Evolutionary conservation across 1,284 basidiomycete species (phyloP), one percentile per base, ranked within the genome.

Genomic region (Trametes hirsuta): DNA sequence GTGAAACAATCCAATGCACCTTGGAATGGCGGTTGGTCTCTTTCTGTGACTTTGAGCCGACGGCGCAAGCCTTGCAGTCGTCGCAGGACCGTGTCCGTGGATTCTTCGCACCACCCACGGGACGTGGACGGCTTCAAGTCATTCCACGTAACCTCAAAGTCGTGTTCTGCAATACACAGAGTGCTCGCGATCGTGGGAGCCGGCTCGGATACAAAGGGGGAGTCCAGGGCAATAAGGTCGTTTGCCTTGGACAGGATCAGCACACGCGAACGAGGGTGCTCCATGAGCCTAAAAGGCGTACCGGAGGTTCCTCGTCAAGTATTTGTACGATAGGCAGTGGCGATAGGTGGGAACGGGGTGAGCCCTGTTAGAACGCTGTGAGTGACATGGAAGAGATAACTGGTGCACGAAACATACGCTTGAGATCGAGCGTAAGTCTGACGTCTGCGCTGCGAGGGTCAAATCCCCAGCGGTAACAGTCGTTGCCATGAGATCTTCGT

Each of bases 141-240:
- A 48, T 84, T 77, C 90, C 89, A 91, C 3, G 75, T 68, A 15
- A 57, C 69, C 65, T 82, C 79, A 68, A 91, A 90, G 53, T 84
- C 80, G 10, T 66, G 60, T 21, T 79, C 73, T 46, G 55, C 46
- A 12, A 64, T 68, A 25, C 61, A 59, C 9, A 65, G 46, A 1
- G 62, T 60, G 41, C 53, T 58, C 3, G 65, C 61, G 18, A 67
- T 62, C 4, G 63, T 52, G 1, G 62, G 53, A 53, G 55, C 59
- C 10, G 79, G 76, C 60, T 86, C 84, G 15, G 78, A 69, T 45
- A 83, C 73, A 73, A 87, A 87, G 0, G 88, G 87, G 1, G 86
- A 85, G 69, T 91, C 89, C 34, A 92, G 79, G 6, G 82, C 74
- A 62, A 92, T 90, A 46, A 91, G 79, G 70, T 90, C 87, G 39